Evolutionary conservation across 306 rosid species (phyloP), one percentile per base, ranked within the genome.

Genomic region (Prunus salicina): DNA sequence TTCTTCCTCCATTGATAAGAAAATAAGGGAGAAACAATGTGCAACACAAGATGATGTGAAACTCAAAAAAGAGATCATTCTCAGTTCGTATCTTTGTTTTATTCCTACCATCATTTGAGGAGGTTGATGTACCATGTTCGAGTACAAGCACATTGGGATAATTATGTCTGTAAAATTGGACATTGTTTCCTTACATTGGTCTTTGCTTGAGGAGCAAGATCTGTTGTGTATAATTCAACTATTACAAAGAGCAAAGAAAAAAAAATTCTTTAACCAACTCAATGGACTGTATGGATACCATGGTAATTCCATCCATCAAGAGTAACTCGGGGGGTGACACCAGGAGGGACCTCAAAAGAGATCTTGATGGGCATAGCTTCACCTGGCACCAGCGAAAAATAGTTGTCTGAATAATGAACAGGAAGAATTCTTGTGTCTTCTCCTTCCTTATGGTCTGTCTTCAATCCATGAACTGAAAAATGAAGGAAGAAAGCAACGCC

Each of bases 401-500:
- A 95, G 90, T 92, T 95, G 80, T 92, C 96, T 1, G 97, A 87
- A 84, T 95, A 92, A 82, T 92, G 96, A 80, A 95, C 96, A 0
- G 93, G 96, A 62, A 95, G 93, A 79, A 95, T 90, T 87, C 98
- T 85, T 27, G 97, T 86, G 86, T 92, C 96, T 56, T 87, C 91
- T 73, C 91, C 93, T 81, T 89, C 88, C 76, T 80, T 86, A 56
- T 16, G 71, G 62, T 82, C 82, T 11, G 46, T 76, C 82, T 82
- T 82, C 14, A 84, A 80, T 81, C 81, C 82, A 83, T 92, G 95
- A 72, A 92, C 95, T 41, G 92, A 88, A 58, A 94, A 81, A 75
- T 94, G 91, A 80, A 94, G 92, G 74, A 94, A 94, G 90, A 92
- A 94, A 69, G 95, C 97, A 79, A 94, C 96, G 16, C 96, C 97